Evolutionary conservation across 75 land plant genomes (phyloP), one percentile per base, ranked within the genome.

Genomic region (Ceratopteris richardii): DNA sequence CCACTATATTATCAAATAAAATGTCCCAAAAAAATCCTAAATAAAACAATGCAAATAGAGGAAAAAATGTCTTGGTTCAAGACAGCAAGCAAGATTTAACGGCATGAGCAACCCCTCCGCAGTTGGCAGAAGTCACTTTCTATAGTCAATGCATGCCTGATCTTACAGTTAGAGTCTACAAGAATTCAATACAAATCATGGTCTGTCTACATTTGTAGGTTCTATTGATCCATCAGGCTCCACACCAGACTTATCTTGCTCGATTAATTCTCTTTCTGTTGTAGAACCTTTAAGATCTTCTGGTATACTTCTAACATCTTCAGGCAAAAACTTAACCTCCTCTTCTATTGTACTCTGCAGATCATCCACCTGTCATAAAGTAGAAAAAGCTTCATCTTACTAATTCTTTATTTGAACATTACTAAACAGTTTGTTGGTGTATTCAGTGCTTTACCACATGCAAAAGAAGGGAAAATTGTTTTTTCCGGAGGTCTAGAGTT

Each of bases 311-410:
- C 80, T 69, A 53, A 75, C 61, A 63, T 79, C 90, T 51, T 85
- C 87, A 26, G 66, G 68, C 31, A 75, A 54, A 61, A 36, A 85
- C 68, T 75, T 83, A 57, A 86, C 92, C 52, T 95, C 96, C 31
- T 94, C 98, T 69, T 95, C 99, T 23, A 95, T 81, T 30, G 92
- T 90, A 50, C 67, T 81, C 61, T 94, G 98, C 51, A 95, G 62
- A 48, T 90, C 95, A 73, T 95, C 99, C 56, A 90, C 96, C 97
- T 95, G 74, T 17, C 46, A 52, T 25, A 1, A 37, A 1, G 44
- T 18, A 56, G 29, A 11, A 40, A 53, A 50, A 22, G 1, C 52
- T 25, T 19, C n/a, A 29, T 18, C 11, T 14, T 47, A 16, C 14
- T 13, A 44, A 2, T 29, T 0, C 10, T 9, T 30, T 14, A 23